phyloP scores from a whole-genome alignment of 139 green algal species.

The Chlorella sp. region DNA sequence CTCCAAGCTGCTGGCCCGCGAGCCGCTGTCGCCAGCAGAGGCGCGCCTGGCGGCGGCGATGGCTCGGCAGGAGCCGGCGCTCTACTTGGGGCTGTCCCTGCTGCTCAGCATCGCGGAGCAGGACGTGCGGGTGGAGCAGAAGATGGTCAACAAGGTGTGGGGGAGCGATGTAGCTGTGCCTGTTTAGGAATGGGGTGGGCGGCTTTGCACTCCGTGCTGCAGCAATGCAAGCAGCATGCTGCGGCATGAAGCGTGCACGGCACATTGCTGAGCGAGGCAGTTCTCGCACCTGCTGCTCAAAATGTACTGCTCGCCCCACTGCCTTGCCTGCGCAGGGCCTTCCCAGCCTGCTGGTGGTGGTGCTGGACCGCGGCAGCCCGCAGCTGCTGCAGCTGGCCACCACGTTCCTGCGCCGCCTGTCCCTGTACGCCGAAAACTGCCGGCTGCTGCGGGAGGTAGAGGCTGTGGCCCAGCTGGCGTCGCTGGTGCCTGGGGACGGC shows the following conservation, averaged over 20 bases:
- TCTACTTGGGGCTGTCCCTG: slow-evolving; percentile 80
- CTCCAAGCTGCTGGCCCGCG: slow-evolving; percentile 5
- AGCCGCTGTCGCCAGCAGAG: slow-evolving; percentile 43
- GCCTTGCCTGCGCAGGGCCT: slow-evolving; percentile 60
- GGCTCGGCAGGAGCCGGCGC: slow-evolving; percentile 78
- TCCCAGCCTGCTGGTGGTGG: slow-evolving; percentile 75
- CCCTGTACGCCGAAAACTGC: slow-evolving; percentile 74
- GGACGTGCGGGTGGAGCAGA: slow-evolving; percentile 72
- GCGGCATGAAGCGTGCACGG: not conserved
- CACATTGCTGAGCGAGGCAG: not conserved
- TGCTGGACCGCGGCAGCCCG: slow-evolving; percentile 78
- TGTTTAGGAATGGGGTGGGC: no score
- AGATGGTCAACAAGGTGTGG: slow-evolving; percentile 88
- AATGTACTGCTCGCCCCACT: not conserved
- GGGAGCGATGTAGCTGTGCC: not conserved
- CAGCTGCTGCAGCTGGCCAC: slow-evolving; percentile 86
- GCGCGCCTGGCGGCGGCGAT: slow-evolving; percentile 65
- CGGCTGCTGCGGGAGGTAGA: slow-evolving; percentile 59
- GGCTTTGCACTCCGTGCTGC: no score
- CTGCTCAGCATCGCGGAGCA: slow-evolving; percentile 91
- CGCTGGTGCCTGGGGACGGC: slow-evolving; percentile 35
- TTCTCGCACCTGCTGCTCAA: no score
- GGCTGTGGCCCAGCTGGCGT: slow-evolving; percentile 44
- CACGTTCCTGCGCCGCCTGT: slow-evolving; percentile 88
- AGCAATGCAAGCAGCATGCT: not conserved